Base-by-base conservation (phyloP, 768 basidiomycete genomes). In the Termitomyces sp. region DNA sequence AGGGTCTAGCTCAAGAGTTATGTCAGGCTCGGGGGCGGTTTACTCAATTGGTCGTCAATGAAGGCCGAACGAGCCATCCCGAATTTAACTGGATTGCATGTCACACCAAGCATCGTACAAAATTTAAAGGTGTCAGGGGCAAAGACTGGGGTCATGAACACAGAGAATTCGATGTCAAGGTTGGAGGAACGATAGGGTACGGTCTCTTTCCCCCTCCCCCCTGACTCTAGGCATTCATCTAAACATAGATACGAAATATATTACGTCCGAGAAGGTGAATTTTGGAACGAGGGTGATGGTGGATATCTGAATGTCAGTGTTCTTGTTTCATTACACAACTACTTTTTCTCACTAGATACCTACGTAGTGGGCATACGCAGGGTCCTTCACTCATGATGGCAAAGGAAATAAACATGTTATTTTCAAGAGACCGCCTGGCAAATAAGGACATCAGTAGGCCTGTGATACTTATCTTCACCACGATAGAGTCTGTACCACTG, bases 141-240 rank as follows among this genome's bases (percentile, higher is more conserved):
- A 64, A 53, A 19, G 65, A 69, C 34, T 68, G 65, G 66, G 63
- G 51, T 47, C 67, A 68, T 46, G 50, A 55, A 19, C 67, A 67
- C 45, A 60, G 66, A 50, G 67, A 68, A 42, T 61, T 68, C 54
- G 57, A 59, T 19, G 55, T 62, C 49, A 56, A 45, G n/a, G 30
- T 64, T 14, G 27, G 51, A 16, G 55, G 55, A 25, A 68, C 64
- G 11, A 40, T 65, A 8, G 61, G 59, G 61, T 62, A 42, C 19
- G 44, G 54, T 21, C 27, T 40, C 4, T 43, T 35, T 21, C 16
- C 12, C 17, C 11, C 19, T 19, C 3, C 23, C n/a, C 19, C 32
- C 32, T 32, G 10, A 14, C 21, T 50, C 17, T 32, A 21, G 4
- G 17, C 14, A 21, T 50, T 48, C 28, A 9, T n/a, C n/a, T 19